Base-by-base conservation (phyloP, 129 eudicot species). In the Apium graveolens region DNA sequence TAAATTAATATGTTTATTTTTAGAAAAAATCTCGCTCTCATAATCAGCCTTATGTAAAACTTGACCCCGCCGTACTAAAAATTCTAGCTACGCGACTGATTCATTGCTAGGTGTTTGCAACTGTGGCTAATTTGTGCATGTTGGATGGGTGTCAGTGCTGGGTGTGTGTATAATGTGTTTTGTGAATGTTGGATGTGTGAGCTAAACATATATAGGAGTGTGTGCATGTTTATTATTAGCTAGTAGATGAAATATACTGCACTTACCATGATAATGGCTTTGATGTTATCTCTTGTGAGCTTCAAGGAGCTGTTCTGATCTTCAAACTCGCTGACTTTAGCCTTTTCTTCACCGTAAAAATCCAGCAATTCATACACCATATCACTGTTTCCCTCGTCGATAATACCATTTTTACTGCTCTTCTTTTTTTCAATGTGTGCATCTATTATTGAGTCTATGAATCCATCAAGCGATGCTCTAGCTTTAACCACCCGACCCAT, bases 341-440 rank as follows among this genome's bases (percentile, higher is more conserved):
- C 84, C 71, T 85, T 88, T 1, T 87, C 87, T 37, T 90, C 96
- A 31, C 90, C 74, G 48, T 89, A 91, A 80, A 93, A 93, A 24
- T 85, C 97, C 77, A 93, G 68, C 65, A 93, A 72, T 70, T 93
- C 98, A 82, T 91, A 97, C 60, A 93, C 98, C 98, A 93, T 93
- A 55, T 93, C 97, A 27, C 70, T 82, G 14, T 89, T 86, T 1
- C 9, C 81, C n/a, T 65, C 69, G 0, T 75, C 88, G 37, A 60
- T 55, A 0, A 55, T 8, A 7, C 11, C 83, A 13, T 55, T 21
- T 42, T 78, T 75, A 11, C 16, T 9, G 49, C 75, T 27, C 78
- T 82, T 89, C 63, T 73, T 81, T 55, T 85, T 86, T 42, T 82
- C 70, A 31, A 93, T 46, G 60, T 93, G 98, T 9, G 89, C 96